Evolutionary conservation across 192 early-diverging fungal genomes (phyloP).

Genomic region (Thoreauomyces humboldtii): DNA sequence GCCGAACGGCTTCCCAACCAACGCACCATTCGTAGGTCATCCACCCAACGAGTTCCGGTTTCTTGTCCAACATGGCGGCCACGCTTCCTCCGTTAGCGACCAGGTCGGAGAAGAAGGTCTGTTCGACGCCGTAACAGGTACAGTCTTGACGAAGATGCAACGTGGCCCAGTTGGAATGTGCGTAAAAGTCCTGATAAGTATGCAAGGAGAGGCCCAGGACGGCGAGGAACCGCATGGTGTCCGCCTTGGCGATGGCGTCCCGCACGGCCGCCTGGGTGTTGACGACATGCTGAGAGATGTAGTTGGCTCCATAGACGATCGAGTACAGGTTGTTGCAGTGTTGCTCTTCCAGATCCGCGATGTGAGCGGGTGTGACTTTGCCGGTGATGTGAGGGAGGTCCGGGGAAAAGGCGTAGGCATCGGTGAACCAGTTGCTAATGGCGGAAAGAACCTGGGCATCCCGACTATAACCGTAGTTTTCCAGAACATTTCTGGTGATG

Average conservation of each 20-base stretch:
- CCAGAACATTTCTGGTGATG: constrained; percentile 22
- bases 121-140: constrained; percentile 14
- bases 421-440: constrained; percentile 27
- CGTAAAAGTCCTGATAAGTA: constrained; percentile 29
- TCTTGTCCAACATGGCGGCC: background rate
- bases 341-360: constrained; percentile 17
- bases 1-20: too few relatives aligned
- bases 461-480: constrained; percentile 7
- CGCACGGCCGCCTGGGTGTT: constrained; percentile 21
- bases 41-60: constrained; percentile 18
- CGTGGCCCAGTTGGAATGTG: constrained; percentile 28
- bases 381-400: background rate
- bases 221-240: constrained; percentile 15
- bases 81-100: background rate
- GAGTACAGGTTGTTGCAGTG: constrained; percentile 33
- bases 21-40: too few relatives aligned
- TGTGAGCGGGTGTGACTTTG: constrained; percentile 10
- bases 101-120: constrained; percentile 15
- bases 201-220: constrained; percentile 17
- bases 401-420: constrained; percentile 26
- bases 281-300: constrained; percentile 25
- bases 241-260: background rate
- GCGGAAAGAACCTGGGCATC: constrained; percentile 10
- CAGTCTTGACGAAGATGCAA: constrained; percentile 13
- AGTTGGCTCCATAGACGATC: constrained; percentile 23